These are phyloP conservation scores for Plasmodium malariae DNA, from an alignment of 169 alveolate genomes.

Conservation along the genomic window DNA sequence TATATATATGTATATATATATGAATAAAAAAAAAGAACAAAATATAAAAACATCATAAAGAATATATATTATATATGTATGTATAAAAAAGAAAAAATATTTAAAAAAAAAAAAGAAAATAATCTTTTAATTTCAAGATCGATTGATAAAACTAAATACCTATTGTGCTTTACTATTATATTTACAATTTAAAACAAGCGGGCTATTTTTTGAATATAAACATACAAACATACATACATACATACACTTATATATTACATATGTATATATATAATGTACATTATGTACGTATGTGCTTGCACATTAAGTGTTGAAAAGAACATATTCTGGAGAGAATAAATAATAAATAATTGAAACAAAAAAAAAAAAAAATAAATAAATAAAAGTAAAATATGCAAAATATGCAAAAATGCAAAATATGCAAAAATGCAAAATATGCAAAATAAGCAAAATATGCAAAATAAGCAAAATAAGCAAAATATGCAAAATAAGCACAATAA, in stretches of 20 bases:
- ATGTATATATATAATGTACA: neutral
- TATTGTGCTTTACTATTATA: neutral
- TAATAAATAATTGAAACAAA: neutral
- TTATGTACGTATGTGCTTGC: neutral
- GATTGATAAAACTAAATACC: slow-evolving; percentile 5
- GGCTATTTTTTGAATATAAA: slow-evolving; percentile 5
- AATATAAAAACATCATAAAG: slow-evolving; percentile 1
- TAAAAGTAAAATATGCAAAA: slow-evolving; percentile 3
- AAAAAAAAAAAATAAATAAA: slow-evolving; percentile 1
- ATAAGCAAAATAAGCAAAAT: too few relatives aligned
- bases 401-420: too few relatives aligned
- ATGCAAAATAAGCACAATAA: too few relatives aligned
- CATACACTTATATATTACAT: neutral
- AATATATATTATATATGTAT: neutral
- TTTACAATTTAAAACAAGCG: neutral
- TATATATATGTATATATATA: slow-evolving; percentile 6
- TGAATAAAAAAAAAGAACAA: neutral
- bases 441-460: neutral
- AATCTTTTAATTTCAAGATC: slow-evolving; percentile 20
- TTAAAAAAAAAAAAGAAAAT: slow-evolving; percentile 7
- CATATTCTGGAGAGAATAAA: slow-evolving; percentile 46
- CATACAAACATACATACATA: neutral
- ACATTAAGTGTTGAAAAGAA: slow-evolving; percentile 17
- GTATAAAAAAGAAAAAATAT: neutral
- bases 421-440: neutral